Percentiles rank a stretch among this genome's conserved stretches.
Evolutionary conservation across 805 yeast species (phyloP).

Genomic region (Candida xiaguanensis): DNA sequence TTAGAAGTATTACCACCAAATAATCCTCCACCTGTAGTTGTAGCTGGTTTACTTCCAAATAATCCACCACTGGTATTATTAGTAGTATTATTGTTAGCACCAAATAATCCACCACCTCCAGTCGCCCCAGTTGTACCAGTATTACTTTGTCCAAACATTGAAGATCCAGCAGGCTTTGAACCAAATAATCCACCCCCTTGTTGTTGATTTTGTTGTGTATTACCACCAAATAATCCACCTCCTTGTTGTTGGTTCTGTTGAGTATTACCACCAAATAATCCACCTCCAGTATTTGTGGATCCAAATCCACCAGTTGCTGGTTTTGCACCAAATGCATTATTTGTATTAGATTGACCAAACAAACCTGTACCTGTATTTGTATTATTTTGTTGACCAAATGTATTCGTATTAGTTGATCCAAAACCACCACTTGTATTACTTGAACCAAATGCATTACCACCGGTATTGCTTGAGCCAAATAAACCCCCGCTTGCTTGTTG

Average conservation of each 20-base stretch:
- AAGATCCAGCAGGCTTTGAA: slow-evolving; percentile 7
- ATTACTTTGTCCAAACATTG: slow-evolving; percentile 5
- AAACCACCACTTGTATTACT: slow-evolving; percentile 12
- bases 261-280: slow-evolving; percentile 13
- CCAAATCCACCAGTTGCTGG: slow-evolving; percentile 10
- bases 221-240: slow-evolving; percentile 17
- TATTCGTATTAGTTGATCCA: slow-evolving; percentile 17
- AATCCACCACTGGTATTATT: slow-evolving; percentile 19
- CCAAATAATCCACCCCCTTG: slow-evolving; percentile 27
- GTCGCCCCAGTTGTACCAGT: slow-evolving; percentile 17
- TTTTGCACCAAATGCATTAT: slow-evolving; percentile 20
- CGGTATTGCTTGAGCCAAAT: slow-evolving; percentile 20
- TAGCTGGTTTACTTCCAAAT: slow-evolving; percentile 17
- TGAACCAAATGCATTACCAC: slow-evolving; percentile 14
- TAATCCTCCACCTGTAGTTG: slow-evolving; percentile 22
- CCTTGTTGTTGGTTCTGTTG: slow-evolving; percentile 1
- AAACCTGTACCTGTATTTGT: slow-evolving; percentile 6
- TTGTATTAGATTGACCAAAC: slow-evolving; percentile 23
- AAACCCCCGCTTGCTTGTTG: slow-evolving; percentile 18
- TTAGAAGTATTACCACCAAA: slow-evolving; percentile 32
- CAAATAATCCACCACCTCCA: slow-evolving; percentile 21
- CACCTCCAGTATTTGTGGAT: slow-evolving; percentile 13
- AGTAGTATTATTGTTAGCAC: slow-evolving; percentile 11
- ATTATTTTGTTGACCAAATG: slow-evolving; percentile 19
- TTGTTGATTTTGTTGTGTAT: slow-evolving; percentile 6